Evolutionary conservation across 192 early-diverging fungal species (phyloP).

Genomic region (Fimicolochytrium jonesii): DNA sequence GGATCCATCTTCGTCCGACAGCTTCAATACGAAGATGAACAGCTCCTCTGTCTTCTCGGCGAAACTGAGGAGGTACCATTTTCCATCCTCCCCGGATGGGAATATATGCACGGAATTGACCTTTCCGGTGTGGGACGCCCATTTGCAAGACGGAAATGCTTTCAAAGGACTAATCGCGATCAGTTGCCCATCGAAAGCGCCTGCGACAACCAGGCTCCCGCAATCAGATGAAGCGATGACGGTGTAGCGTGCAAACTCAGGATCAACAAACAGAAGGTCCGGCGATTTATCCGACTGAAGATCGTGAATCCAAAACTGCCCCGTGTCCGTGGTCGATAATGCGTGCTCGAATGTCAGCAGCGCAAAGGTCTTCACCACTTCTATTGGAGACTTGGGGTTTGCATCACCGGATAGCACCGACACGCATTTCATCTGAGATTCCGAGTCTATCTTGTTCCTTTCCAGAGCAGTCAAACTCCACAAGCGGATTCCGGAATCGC

Average conservation of each 20-base stretch:
- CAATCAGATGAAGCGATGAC: slow-evolving; percentile 49
- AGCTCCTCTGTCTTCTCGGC: slow-evolving; percentile 12
- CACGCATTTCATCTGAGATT: background rate
- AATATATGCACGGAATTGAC: slow-evolving; percentile 38
- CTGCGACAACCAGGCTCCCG: slow-evolving; percentile 49
- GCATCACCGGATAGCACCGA: background rate
- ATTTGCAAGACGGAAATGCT: slow-evolving; percentile 43
- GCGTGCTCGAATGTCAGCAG: background rate
- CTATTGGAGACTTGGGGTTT: too few species aligned
- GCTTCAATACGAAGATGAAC: background rate
- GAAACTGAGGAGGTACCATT: slow-evolving; percentile 11
- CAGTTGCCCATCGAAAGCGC: slow-evolving; percentile 52
- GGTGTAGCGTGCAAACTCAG: slow-evolving; percentile 46
- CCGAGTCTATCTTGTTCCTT: slow-evolving; percentile 19
- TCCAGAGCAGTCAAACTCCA: slow-evolving; percentile 46
- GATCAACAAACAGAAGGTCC: slow-evolving; percentile 13
- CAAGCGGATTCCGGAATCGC: slow-evolving; percentile 73
- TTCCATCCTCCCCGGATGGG: background rate
- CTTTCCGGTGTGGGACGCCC: slow-evolving; percentile 38
- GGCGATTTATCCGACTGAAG: background rate
- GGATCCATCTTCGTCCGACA: background rate
- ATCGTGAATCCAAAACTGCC: background rate
- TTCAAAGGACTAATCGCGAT: slow-evolving; percentile 40
- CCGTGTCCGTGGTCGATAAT: background rate
- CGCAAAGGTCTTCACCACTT: background rate